Conservation (phyloP, 1,139 yeast genomes). For the Dujonia santamariae region DNA sequence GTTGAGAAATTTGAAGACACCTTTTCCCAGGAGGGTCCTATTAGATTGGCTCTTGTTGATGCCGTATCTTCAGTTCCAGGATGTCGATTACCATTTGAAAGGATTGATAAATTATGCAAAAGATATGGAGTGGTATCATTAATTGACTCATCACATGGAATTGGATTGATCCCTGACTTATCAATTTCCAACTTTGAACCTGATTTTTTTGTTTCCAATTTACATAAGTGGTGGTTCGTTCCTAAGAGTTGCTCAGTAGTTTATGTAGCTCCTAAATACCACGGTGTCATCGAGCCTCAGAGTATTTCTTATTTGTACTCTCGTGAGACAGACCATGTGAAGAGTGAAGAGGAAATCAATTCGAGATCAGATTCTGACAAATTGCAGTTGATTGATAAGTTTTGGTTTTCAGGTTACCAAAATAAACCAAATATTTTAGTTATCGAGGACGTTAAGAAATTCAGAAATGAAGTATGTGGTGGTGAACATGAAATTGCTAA, state of each 20-base stretch:
- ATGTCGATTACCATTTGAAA: constrained; percentile 14
- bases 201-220: constrained; percentile 59
- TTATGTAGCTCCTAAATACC: constrained; percentile 55
- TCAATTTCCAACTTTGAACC: constrained; percentile 46
- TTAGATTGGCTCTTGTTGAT: constrained; percentile 54
- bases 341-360: constrained; percentile 18
- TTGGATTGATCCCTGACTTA: constrained; percentile 50
- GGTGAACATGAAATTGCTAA: constrained; percentile 52
- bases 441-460: constrained; percentile 42
- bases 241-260: constrained; percentile 61
- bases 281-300: constrained; percentile 48
- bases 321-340: too few species aligned
- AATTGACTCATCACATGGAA: constrained; percentile 69
- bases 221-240: constrained; percentile 67
- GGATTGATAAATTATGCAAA: constrained; percentile 43
- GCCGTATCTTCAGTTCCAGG: constrained; percentile 66
- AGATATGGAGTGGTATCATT: constrained; percentile 36
- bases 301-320: constrained; percentile 55
- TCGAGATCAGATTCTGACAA: constrained; percentile 19
- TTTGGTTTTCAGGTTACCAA: constrained; percentile 36
- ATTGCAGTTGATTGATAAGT: constrained; percentile 35
- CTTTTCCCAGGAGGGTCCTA: constrained; percentile 18
- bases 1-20: constrained; percentile 35
- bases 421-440: constrained; percentile 24
- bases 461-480: constrained; percentile 56